Percentiles rank a stretch among this genome's conserved stretches.
These are phyloP conservation scores for Penicillium chermesinum DNA, from an alignment of 495 filamentous ascomycete species.

Conservation along the genomic window DNA sequence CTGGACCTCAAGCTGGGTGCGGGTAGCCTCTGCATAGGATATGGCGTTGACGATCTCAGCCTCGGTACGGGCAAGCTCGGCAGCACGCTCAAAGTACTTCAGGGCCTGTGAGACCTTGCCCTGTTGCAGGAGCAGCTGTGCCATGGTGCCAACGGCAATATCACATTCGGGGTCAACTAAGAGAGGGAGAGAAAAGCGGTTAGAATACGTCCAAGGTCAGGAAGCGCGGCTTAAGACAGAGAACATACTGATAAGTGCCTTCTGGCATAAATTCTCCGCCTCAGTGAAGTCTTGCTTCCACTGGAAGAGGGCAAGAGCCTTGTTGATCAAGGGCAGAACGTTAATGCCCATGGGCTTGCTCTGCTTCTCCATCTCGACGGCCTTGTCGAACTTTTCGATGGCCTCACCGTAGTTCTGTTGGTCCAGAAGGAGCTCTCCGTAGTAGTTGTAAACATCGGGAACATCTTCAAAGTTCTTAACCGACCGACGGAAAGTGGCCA, in stretches of 20 bases:
- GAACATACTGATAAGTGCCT: constrained; percentile 88
- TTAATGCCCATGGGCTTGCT: constrained; percentile 93
- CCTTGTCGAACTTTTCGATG: constrained; percentile 96
- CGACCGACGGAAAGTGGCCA: constrained; percentile 95
- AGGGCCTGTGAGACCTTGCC: constrained; percentile 94
- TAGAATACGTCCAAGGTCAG: too few relatives aligned
- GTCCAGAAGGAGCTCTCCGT: constrained; percentile 95
- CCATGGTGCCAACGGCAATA: constrained; percentile 98
- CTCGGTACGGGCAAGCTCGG: constrained; percentile 91
- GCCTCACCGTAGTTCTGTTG: constrained; percentile 93
- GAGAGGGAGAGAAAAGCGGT: constrained; percentile 1
- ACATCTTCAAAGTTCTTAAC: constrained; percentile 98
- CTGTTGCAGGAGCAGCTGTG: constrained; percentile 95
- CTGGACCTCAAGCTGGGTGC: constrained; percentile 95
- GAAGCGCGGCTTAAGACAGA: not conserved
- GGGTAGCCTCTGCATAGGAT: constrained; percentile 93
- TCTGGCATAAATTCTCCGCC: constrained; percentile 94
- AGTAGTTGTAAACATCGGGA: constrained; percentile 99
- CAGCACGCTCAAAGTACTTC: constrained; percentile 94
- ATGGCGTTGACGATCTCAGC: constrained; percentile 94
- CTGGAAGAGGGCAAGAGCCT: constrained; percentile 93
- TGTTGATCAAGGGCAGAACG: constrained; percentile 96
- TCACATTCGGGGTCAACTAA: constrained; percentile 98
- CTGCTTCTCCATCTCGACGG: constrained; percentile 95
- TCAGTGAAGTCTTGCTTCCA: constrained; percentile 95